Base-by-base conservation (phyloP, 306 rosid genomes). In the Cicer yamashitae region DNA sequence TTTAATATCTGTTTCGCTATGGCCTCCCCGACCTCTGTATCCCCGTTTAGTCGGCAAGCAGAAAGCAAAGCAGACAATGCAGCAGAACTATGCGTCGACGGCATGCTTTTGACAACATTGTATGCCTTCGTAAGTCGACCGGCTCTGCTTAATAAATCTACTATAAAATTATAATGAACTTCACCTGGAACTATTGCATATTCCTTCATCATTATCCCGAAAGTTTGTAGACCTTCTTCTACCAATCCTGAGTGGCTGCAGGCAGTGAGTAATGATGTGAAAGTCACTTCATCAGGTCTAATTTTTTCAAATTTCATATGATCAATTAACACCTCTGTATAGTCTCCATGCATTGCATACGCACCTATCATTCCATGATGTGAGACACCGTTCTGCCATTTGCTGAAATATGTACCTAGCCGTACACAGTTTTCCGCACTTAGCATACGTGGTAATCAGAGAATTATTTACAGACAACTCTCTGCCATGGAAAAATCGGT, bases 291-390 rank as follows among this genome's bases (percentile, higher is more conserved):
- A 77, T 84, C 86, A 6, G 90, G 88, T 56, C 11, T 62, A 59
- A 82, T 37, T 13, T 80, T 60, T 8, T 40, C 44, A 2, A 73
- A 59, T 74, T 84, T 82, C 90, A 87, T 87, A 56, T 60, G 72
- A 41, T 84, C 82, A 20, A 84, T 71, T 5, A 87, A 78, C 41
- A 76, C 85, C 73, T 87, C 80, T 7, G 0, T n/a, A 50, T 71
- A 62, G 60, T 77, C 77, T 64, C 86, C 90, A 57, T 87, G 86
- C 81, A 84, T 87, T 12, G 83, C 90, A 77, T 74, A 84, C 51
- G 88, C 90, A 18, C 66, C 82, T 70, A 84, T 65, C 83, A 87
- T 87, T 87, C 90, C 90, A 87, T 58, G 90, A 82, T 46, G 86
- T 82, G 17, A 71, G 81, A 79, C 80, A 82, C 72, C 53, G 73